Conservation (phyloP, 192 early-diverging fungal genomes). For the Coemansia guatemalensis region DNA sequence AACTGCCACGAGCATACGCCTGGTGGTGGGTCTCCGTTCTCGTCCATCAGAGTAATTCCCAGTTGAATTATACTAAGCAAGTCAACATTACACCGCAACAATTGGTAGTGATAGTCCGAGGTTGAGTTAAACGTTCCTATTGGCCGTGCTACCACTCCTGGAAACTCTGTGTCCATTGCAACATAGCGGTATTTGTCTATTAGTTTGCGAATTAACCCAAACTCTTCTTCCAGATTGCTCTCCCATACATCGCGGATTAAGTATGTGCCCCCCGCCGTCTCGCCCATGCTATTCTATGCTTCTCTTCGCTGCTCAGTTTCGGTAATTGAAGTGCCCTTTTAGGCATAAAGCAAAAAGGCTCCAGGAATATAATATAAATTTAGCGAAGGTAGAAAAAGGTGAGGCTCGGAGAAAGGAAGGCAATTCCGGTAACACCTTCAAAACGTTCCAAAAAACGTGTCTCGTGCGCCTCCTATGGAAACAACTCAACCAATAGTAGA, state of each 20-base stretch:
- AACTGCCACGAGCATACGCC: constrained; percentile 78
- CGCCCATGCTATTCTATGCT: background rate
- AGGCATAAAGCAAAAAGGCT: too few species aligned
- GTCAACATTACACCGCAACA: constrained; percentile 96
- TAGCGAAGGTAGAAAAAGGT: too few species aligned
- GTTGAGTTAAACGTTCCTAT: constrained; percentile 94
- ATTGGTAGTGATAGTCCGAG: constrained; percentile 99
- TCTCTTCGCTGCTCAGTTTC: background rate
- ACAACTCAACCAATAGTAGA: too few species aligned
- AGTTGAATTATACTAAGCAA: constrained; percentile 97
- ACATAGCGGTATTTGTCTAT: constrained; percentile 92
- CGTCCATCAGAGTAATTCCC: constrained; percentile 92
- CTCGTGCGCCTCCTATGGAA: constrained; percentile 1
- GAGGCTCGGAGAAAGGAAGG: too few species aligned
- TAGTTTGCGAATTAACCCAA: constrained; percentile 79
- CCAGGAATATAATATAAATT: too few species aligned
- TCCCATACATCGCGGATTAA: constrained; percentile 89
- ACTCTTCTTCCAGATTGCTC: constrained; percentile 93
- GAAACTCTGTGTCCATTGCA: constrained; percentile 99
- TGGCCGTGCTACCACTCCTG: constrained; percentile 97
- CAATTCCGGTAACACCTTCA: too few species aligned
- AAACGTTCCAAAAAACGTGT: too few species aligned
- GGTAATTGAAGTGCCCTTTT: too few species aligned
- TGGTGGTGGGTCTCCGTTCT: constrained; percentile 77
- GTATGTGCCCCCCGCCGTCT: constrained; percentile 9